phyloP scores from a whole-genome alignment of 805 yeast genomes.

The Candida sphagnicola region DNA sequence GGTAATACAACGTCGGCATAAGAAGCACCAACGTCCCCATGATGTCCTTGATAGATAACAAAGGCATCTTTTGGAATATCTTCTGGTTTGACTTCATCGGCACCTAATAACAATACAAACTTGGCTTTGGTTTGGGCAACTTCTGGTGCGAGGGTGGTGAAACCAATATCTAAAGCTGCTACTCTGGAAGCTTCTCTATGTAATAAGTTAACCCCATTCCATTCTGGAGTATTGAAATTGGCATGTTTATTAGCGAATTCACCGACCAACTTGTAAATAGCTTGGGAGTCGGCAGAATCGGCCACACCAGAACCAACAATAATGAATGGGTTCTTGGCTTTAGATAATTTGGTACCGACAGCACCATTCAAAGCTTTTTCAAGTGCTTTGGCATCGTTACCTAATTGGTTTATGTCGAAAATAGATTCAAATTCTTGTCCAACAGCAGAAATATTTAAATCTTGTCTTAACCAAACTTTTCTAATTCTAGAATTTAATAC shows the following conservation, averaged over 20 bases:
- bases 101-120: slow-evolving; percentile 75
- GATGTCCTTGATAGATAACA: slow-evolving; percentile 88
- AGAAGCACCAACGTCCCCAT: slow-evolving; percentile 86
- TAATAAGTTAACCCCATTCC: slow-evolving; percentile 79
- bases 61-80: slow-evolving; percentile 82
- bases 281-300: slow-evolving; percentile 60
- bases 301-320: slow-evolving; percentile 78
- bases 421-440: slow-evolving; percentile 81
- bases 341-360: slow-evolving; percentile 61
- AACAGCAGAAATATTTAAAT: slow-evolving; percentile 64
- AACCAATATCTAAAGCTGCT: slow-evolving; percentile 84
- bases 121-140: slow-evolving; percentile 55
- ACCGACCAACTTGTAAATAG: slow-evolving; percentile 56
- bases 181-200: slow-evolving; percentile 87
- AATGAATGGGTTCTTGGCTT: slow-evolving; percentile 71
- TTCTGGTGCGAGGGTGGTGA: slow-evolving; percentile 49
- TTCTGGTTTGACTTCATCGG: slow-evolving; percentile 69
- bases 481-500: slow-evolving; percentile 81
- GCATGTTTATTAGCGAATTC: slow-evolving; percentile 52
- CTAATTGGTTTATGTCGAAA: slow-evolving; percentile 60
- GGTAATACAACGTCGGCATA: slow-evolving; percentile 85
- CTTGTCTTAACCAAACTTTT: slow-evolving; percentile 69
- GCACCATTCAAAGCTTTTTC: slow-evolving; percentile 59
- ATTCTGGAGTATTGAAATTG: slow-evolving; percentile 63
- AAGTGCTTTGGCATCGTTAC: slow-evolving; percentile 55